A percentile compares a stretch with the other conserved stretches of the same genome.
These are phyloP conservation scores for Fusarium sp. DNA, from an alignment of 2,329 filamentous ascomycete genomes.

Conservation along the genomic window DNA sequence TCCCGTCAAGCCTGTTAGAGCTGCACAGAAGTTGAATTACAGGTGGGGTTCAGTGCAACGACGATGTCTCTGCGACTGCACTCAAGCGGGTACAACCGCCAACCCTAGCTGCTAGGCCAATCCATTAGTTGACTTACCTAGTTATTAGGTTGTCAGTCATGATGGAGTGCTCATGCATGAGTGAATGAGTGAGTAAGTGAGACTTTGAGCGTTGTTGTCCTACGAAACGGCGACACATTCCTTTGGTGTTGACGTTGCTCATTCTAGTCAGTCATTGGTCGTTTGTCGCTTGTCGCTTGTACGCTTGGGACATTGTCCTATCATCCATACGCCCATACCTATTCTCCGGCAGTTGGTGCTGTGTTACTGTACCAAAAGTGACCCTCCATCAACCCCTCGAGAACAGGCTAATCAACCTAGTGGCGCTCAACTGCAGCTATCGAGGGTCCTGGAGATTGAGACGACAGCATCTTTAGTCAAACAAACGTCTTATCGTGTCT, in stretches of 20 bases:
- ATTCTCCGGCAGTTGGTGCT: conserved; percentile 11
- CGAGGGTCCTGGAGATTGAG: conserved; percentile 13
- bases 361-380: neutral
- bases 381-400: conserved; percentile 6
- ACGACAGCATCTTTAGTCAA: conserved; percentile 19
- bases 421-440: conserved; percentile 12
- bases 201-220: conserved; percentile 2
- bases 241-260: neutral
- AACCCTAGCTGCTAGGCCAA: neutral
- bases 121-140: neutral
- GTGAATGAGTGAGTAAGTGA: neutral
- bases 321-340: neutral
- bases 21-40: conserved; percentile 20
- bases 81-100: conserved; percentile 23
- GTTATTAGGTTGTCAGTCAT: neutral
- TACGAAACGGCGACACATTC: neutral
- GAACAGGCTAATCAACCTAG: conserved; percentile 18
- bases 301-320: neutral
- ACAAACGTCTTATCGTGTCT: conserved; percentile 29
- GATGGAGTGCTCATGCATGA: neutral
- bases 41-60: conserved; percentile 30
- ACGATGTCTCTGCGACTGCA: conserved; percentile 10
- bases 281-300: neutral
- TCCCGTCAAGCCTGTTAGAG: conserved; percentile 8
- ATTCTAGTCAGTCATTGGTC: neutral